A percentile compares a stretch with the other conserved stretches of the same genome.
These are phyloP conservation scores for Besnoitia besnoiti DNA, from an alignment of 169 alveolate species.

Conservation along the genomic window DNA sequence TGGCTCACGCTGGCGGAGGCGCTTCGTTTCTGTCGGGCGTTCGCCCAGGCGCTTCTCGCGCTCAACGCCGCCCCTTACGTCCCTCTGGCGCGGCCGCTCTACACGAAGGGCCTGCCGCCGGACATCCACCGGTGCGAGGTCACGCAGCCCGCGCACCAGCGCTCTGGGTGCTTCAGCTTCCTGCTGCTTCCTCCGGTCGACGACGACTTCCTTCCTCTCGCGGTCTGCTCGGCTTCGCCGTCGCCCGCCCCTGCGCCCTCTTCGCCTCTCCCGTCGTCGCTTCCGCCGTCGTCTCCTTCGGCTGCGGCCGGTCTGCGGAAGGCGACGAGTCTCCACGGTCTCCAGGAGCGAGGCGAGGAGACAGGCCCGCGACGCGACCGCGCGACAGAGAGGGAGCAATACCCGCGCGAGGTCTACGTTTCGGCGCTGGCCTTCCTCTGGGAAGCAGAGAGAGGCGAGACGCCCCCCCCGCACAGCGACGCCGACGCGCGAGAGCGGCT, in stretches of 20 bases:
- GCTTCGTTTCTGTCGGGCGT: not conserved
- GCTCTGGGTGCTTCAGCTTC: constrained; percentile 14
- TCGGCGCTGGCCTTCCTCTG: too few relatives aligned
- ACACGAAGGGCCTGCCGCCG: constrained; percentile 13
- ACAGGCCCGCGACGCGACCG: not conserved
- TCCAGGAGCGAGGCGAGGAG: not conserved
- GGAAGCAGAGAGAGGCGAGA: too few relatives aligned
- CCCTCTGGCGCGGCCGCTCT: constrained; percentile 32
- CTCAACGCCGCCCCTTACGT: constrained; percentile 44
- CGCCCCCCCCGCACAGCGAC: too few relatives aligned
- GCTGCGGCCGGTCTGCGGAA: too few relatives aligned
- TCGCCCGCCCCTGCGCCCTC: not conserved
- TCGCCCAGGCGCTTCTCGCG: constrained; percentile 1
- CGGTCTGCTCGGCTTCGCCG: not conserved
- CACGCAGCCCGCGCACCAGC: constrained; percentile 27
- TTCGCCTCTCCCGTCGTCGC: not conserved
- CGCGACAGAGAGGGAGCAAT: too few relatives aligned
- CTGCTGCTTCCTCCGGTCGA: constrained; percentile 16
- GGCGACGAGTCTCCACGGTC: too few relatives aligned
- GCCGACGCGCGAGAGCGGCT: too few relatives aligned
- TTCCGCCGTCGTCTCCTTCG: not conserved
- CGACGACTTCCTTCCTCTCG: constrained; percentile 1
- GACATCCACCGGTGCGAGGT: not conserved
- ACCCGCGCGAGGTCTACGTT: too few relatives aligned
- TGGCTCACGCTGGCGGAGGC: constrained; percentile 36